phyloP scores from a whole-genome alignment of 768 basidiomycete species.

The Termitomyces sp. region DNA sequence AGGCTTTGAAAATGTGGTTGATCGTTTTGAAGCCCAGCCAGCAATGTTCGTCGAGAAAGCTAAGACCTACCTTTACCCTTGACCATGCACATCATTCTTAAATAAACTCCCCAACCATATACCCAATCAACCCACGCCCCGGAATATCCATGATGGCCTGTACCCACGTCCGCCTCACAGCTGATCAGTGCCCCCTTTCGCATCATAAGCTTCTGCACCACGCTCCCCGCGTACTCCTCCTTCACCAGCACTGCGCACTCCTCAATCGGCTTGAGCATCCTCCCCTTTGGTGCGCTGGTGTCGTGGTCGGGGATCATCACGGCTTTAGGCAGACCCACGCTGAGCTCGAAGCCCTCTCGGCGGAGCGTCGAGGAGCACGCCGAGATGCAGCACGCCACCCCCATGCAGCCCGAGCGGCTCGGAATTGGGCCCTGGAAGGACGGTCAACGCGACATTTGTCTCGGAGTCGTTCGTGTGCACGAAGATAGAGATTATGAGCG shows the following conservation, averaged over 20 bases:
- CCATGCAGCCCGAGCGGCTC: slow-evolving; percentile 50
- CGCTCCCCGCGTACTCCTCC: slow-evolving; percentile 46
- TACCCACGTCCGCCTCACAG: slow-evolving; percentile 44
- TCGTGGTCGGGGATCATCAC: slow-evolving; percentile 45
- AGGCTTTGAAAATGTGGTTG: slow-evolving; percentile 52
- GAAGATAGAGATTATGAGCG: slow-evolving; percentile 48
- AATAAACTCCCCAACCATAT: slow-evolving; percentile 53
- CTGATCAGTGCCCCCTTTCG: slow-evolving; percentile 46
- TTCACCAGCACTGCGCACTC: slow-evolving; percentile 43
- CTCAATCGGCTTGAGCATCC: slow-evolving; percentile 47
- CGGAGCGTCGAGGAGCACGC: slow-evolving; percentile 49
- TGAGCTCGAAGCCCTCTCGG: slow-evolving; percentile 48
- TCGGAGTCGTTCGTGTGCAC: slow-evolving; percentile 48
- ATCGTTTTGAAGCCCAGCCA: slow-evolving; percentile 33
- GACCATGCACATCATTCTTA: slow-evolving; percentile 51
- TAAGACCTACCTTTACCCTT: slow-evolving; percentile 33
- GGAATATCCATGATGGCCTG: slow-evolving; percentile 49
- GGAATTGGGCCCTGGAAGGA: slow-evolving; percentile 48
- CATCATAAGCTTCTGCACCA: slow-evolving; percentile 52
- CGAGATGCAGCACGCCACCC: slow-evolving; percentile 49
- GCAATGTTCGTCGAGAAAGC: not conserved
- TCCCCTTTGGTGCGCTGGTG: slow-evolving; percentile 24
- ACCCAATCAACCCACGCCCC: slow-evolving; percentile 47
- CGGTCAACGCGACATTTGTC: slow-evolving; percentile 50
- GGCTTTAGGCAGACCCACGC: slow-evolving; percentile 48